phyloP scores from a whole-genome alignment of 225 moss, liverwort and hornwort species.

The Bryum argenteum region DNA sequence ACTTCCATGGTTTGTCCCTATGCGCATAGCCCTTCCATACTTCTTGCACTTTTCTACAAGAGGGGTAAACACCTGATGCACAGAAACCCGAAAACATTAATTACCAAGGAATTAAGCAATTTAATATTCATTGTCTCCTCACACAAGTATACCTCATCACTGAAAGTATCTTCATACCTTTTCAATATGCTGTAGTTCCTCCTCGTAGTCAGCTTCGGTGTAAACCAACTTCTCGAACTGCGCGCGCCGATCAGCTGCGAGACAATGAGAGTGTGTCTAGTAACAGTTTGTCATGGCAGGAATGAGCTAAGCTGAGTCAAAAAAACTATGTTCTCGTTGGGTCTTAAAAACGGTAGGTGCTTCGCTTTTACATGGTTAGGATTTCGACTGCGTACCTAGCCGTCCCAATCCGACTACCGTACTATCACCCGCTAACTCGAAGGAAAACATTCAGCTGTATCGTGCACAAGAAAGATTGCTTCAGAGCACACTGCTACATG shows the following conservation, averaged over 20 bases:
- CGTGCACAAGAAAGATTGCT: slow-evolving; percentile 15
- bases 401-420: slow-evolving; percentile 1
- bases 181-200: slow-evolving; percentile 80
- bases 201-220: slow-evolving; percentile 73
- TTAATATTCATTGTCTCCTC: slow-evolving; percentile 5
- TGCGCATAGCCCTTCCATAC: slow-evolving; percentile 79
- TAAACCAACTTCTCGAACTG: slow-evolving; percentile 81
- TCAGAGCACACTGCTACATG: neutral
- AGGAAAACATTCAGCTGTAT: slow-evolving; percentile 8
- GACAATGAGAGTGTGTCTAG: neutral
- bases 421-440: neutral
- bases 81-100: slow-evolving; percentile 19
- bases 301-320: slow-evolving; percentile 10
- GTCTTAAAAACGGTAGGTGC: neutral
- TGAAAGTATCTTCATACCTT: slow-evolving; percentile 39
- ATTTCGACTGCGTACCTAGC: slow-evolving; percentile 12
- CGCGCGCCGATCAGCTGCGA: slow-evolving; percentile 80
- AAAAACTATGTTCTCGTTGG: neutral
- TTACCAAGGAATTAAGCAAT: slow-evolving; percentile 18
- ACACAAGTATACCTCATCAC: neutral
- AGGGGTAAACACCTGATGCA: slow-evolving; percentile 65
- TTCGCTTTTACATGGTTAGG: neutral
- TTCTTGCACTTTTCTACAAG: slow-evolving; percentile 86
- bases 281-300: slow-evolving; percentile 9
- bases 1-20: slow-evolving; percentile 94